phyloP scores from a whole-genome alignment of 179 eudicot genomes.

The Beta lomatogona region DNA sequence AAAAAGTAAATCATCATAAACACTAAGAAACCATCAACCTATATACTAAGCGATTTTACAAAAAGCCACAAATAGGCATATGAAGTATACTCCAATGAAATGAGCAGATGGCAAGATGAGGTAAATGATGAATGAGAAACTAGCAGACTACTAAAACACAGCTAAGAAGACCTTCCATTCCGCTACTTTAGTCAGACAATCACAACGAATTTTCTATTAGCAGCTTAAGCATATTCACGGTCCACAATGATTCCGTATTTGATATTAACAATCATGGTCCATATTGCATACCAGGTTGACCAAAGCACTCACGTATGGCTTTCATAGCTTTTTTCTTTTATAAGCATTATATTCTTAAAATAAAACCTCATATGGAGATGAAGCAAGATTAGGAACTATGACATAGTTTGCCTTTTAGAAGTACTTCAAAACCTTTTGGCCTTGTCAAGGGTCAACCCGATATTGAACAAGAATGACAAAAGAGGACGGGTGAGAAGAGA shows the following conservation, averaged over 20 bases:
- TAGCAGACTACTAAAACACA: neutral
- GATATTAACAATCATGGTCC: conserved; percentile 4
- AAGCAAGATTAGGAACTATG: neutral
- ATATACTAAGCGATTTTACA: neutral
- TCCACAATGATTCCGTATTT: neutral
- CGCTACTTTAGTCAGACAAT: too few relatives aligned
- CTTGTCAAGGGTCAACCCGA: too few relatives aligned
- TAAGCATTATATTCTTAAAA: neutral
- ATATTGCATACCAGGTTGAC: neutral
- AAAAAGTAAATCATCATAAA: neutral
- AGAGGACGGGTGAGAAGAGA: neutral
- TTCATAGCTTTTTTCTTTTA: neutral
- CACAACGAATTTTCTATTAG: too few relatives aligned
- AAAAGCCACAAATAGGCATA: neutral
- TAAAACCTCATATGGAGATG: neutral
- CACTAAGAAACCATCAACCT: neutral
- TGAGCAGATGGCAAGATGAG: neutral
- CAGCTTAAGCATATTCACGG: too few relatives aligned
- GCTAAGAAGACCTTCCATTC: too few relatives aligned
- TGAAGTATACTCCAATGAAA: neutral
- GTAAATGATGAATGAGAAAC: neutral
- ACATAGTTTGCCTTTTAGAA: too few relatives aligned
- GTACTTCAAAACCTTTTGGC: too few relatives aligned
- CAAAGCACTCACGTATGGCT: neutral
- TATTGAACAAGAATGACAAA: too few relatives aligned